Evolutionary conservation across 495 filamentous ascomycete genomes (phyloP), one percentile per base, ranked within the genome.

Genomic region (Aspergillus bridgeri): DNA sequence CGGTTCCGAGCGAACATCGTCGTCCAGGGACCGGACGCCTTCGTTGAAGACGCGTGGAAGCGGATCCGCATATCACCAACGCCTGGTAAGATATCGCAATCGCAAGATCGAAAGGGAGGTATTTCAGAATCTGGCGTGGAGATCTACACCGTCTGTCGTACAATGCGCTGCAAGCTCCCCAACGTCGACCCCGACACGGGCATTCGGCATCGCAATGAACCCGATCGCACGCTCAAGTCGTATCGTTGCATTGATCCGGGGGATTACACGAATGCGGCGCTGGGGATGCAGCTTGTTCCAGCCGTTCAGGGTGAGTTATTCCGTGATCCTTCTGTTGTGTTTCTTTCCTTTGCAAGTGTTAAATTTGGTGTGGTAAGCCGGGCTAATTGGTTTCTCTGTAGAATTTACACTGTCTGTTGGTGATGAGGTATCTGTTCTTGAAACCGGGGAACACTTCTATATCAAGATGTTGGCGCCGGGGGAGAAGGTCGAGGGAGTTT

Each of bases 1-100:
- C 84, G 90, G 5, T 96, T 96, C 72, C 84, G 93, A 38, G 83
- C 92, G 8, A 98, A 96, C 62, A 85, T 98, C 48, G 86, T 94
- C 57, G 69, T 89, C 57, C 79, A 80, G 23, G 88, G 88, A 0
- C 83, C 85, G 0, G 69, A 66, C 9, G 75, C 85, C 1, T 91
- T 86, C 61, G 76, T 62, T 2, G 93, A 97, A 63, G 91, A 96
- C 56, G 74, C 70, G 23, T 98, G 92, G 92, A 90, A 89, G 60
- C 77, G 74, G 45, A 79, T 94, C 48, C 75, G 75, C 24, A 82
- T 98, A 56, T 60, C 48, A 0, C 42, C 18, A 13, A n/a, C 24
- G 13, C 9, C 33, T 15, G 9, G 1, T 38, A 2, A 1, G 3
- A 38, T 17, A 9, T 38, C 33, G 9, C 3, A 13, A 13, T 38